Evolutionary conservation across 2,329 filamentous ascomycete species (phyloP).

Genomic region (Colletotrichum lentis): DNA sequence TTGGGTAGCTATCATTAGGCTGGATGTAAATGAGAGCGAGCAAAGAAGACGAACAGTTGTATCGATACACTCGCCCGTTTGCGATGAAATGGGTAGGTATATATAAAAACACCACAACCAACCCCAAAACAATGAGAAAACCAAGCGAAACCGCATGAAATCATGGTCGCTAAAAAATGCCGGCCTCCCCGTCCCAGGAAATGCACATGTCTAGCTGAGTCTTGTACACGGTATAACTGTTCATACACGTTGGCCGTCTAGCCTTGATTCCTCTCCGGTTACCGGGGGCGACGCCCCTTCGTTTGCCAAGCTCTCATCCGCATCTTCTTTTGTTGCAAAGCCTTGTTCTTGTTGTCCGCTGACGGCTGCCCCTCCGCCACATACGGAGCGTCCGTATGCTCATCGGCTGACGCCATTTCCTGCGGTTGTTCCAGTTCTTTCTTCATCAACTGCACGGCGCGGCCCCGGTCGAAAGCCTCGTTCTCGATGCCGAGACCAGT

Average conservation of each 20-base stretch:
- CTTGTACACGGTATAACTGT: constrained; percentile 11
- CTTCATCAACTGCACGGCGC: background rate
- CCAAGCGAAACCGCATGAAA: too few relatives aligned
- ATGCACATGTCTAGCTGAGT: background rate
- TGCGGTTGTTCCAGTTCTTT: background rate
- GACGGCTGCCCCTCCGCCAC: background rate
- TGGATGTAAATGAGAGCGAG: background rate
- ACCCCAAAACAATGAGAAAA: background rate
- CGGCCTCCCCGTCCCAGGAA: background rate
- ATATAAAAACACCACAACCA: background rate
- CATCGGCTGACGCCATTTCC: background rate
- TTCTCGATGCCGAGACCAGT: constrained; percentile 40
- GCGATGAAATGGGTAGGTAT: too few relatives aligned
- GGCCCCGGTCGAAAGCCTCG: constrained; percentile 36
- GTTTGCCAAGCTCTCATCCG: background rate
- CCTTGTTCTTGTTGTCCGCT: background rate
- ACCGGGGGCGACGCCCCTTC: background rate
- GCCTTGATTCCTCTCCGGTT: background rate
- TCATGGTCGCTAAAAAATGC: constrained; percentile 13
- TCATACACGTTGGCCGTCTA: constrained; percentile 6
- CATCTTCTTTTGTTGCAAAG: background rate
- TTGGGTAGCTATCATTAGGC: too few relatives aligned
- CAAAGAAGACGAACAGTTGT: background rate
- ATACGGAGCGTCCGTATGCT: background rate
- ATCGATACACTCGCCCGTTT: constrained; percentile 2